Base-by-base conservation (phyloP, 495 filamentous ascomycete species). In the Penicillium herquei region DNA sequence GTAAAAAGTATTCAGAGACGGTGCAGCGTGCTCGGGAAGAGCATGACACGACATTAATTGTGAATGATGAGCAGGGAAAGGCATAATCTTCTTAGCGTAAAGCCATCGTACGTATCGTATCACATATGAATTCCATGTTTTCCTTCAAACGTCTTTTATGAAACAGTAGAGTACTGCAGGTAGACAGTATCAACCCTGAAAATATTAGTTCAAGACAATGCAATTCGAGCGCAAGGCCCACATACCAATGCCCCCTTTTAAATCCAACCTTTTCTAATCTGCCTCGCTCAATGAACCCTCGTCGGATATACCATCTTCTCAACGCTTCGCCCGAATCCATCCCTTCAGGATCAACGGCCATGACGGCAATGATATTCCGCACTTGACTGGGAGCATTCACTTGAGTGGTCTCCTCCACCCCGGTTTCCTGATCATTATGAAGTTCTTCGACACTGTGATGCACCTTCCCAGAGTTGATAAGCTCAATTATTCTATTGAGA, bases 21-120 rank as follows among this genome's bases (percentile, higher is more conserved):
- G 67, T 69, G 39, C 65, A 65, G 43, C 59, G 65, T 30, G 67
- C 59, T 3, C 57, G 57, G 21, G 67, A 94, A 26, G 56, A 58
- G 21, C 43, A 46, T 46, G 43, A 46, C n/a, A 32, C 43, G 9
- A 26, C 21, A 26, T 26, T 26, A 3, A 46, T 46, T 21, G 21
- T 46, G 9, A 18, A 39, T 9, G 33, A 54, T 13, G 18, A 7
- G 3, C n/a, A 39, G 17, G 31, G 13, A 17, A 54, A 54, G 18
- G 18, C 41, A 14, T 10, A 9, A 39, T n/a, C 35, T 1, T n/a
- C 8, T 3, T 9, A n/a, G 2, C 35, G 8, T n/a, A 39, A 39
- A 39, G n/a, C n/a, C n/a, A n/a, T n/a, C n/a, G n/a, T n/a, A n/a
- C n/a, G n/a, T n/a, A n/a, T n/a, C n/a, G n/a, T 39, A n/a, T 26